These are phyloP conservation scores for Periconia macrospinosa DNA, from an alignment of 2,329 filamentous ascomycete genomes.

Conservation along the genomic window DNA sequence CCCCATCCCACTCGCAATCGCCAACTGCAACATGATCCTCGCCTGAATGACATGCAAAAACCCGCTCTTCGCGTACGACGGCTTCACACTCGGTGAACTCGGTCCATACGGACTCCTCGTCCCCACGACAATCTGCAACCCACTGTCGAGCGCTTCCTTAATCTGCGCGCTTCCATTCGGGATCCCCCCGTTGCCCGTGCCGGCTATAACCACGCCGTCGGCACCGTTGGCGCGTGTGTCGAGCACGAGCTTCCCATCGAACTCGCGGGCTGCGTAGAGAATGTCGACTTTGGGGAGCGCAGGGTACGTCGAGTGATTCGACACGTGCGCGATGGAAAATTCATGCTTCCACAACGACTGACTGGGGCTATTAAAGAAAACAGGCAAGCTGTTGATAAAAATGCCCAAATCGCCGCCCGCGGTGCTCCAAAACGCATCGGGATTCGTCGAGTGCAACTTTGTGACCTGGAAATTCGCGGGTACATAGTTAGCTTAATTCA, in stretches of 20 bases:
- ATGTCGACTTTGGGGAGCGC: slow-evolving; percentile 33
- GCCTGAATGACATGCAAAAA: slow-evolving; percentile 30
- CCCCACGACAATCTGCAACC: slow-evolving; percentile 28
- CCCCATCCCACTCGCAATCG: slow-evolving; percentile 29
- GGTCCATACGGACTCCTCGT: slow-evolving; percentile 25
- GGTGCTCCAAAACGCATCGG: slow-evolving; percentile 27
- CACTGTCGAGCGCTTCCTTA: slow-evolving; percentile 20
- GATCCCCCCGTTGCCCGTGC: slow-evolving; percentile 28
- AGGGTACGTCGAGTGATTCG: slow-evolving; percentile 16
- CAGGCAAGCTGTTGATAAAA: slow-evolving; percentile 28
- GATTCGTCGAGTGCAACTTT: slow-evolving; percentile 28
- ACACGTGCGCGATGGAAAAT: slow-evolving; percentile 21
- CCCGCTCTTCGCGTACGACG: slow-evolving; percentile 21
- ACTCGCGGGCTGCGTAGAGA: slow-evolving; percentile 31
- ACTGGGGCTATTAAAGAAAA: slow-evolving; percentile 28
- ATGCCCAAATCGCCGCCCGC: slow-evolving; percentile 26
- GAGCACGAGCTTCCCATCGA: slow-evolving; percentile 27
- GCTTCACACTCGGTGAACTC: slow-evolving; percentile 17
- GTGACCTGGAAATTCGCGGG: too few relatives aligned
- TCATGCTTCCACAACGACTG: slow-evolving; percentile 22
- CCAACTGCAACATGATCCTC: slow-evolving; percentile 31
- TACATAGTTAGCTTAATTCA: too few relatives aligned
- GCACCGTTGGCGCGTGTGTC: slow-evolving; percentile 27
- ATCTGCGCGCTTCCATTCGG: slow-evolving; percentile 22
- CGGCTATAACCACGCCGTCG: slow-evolving; percentile 27